Percentiles rank a stretch among this genome's conserved stretches.
Evolutionary conservation across 2,329 filamentous ascomycete species (phyloP).

Genomic region (Fusarium chlamydosporum): DNA sequence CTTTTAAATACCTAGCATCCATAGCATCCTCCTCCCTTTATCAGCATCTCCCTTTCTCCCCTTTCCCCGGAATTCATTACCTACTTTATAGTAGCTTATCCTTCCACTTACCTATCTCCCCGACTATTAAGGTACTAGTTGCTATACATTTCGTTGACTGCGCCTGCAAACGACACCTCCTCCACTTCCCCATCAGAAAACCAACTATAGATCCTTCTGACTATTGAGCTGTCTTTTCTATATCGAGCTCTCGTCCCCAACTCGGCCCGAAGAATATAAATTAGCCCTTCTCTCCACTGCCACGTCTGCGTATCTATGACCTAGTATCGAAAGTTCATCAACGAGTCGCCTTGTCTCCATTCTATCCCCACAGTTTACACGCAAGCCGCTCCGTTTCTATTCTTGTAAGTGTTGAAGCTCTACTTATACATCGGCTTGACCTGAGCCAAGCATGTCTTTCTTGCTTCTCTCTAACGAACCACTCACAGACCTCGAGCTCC

Average conservation of each 20-base stretch:
- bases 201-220: background rate
- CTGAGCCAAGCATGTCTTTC: conserved; percentile 1
- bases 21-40: conserved; percentile 34
- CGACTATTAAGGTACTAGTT: background rate
- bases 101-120: conserved; percentile 17
- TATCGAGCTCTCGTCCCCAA: conserved; percentile 7
- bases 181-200: background rate
- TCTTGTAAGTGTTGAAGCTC: conserved; percentile 36
- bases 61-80: conserved; percentile 31
- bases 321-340: conserved; percentile 29
- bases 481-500: conserved; percentile 16
- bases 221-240: background rate
- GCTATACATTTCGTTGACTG: background rate
- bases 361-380: conserved; percentile 47
- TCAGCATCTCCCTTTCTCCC: conserved; percentile 27
- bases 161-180: background rate
- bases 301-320: conserved; percentile 15
- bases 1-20: conserved; percentile 35
- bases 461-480: conserved; percentile 11
- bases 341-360: conserved; percentile 42
- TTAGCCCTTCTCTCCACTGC: conserved; percentile 25
- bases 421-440: conserved; percentile 34
- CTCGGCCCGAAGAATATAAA: conserved; percentile 20
- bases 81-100: conserved; percentile 6
- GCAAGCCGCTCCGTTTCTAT: conserved; percentile 45